Percentiles rank a stretch among this genome's conserved stretches.
These are phyloP conservation scores for Vaccinium corymbosum DNA, from an alignment of 148 eudicot genomes.

Conservation along the genomic window DNA sequence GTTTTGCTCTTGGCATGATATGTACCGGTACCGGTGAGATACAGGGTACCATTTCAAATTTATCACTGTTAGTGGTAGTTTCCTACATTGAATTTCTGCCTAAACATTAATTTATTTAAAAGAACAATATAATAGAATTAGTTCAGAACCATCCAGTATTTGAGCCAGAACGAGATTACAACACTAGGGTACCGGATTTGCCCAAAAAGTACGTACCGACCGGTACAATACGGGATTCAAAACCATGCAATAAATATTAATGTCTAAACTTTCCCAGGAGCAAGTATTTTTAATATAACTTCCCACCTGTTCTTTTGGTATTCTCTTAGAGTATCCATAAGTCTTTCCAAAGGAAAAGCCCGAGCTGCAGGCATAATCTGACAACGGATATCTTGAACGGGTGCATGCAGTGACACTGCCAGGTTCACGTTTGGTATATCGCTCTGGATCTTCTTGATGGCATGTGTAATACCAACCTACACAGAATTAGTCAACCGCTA, in stretches of 20 bases:
- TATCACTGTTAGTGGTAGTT: neutral
- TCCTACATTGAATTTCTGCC: no score
- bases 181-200: no score
- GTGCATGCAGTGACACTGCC: slow-evolving; percentile 97
- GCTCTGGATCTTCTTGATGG: slow-evolving; percentile 70
- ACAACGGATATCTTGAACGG: slow-evolving; percentile 95
- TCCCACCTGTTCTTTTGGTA: slow-evolving; percentile 72
- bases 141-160: no score
- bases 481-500: slow-evolving; percentile 14
- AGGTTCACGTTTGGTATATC: slow-evolving; percentile 82
- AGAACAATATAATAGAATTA: no score
- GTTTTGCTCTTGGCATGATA: no score
- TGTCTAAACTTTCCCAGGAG: neutral
- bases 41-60: no score
- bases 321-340: slow-evolving; percentile 72
- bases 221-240: no score
- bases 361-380: slow-evolving; percentile 98
- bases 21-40: no score
- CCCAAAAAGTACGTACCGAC: no score
- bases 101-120: no score
- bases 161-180: no score
- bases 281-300: neutral
- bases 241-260: neutral
- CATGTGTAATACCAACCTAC: slow-evolving; percentile 92
- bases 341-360: slow-evolving; percentile 89